Evolutionary conservation across 176 grass and related monocot genomes (phyloP).

Genomic region (Urochloa ruziziensis): DNA sequence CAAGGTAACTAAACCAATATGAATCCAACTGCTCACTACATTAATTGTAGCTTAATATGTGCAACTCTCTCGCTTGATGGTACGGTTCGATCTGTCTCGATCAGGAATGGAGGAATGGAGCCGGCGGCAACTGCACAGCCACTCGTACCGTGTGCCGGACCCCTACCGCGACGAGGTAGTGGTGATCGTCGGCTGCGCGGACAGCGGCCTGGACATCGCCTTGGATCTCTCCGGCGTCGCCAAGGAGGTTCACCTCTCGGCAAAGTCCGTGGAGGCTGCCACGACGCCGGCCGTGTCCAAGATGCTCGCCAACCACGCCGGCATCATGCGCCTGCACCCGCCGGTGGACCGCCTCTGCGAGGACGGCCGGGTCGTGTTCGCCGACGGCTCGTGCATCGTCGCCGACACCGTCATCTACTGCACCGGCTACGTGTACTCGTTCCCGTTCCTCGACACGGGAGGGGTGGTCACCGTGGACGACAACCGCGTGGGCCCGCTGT

Average conservation of each 20-base stretch:
- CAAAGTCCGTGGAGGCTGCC: neutral
- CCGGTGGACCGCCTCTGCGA: neutral
- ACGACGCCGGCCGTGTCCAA: too few species aligned
- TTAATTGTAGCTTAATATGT: too few species aligned
- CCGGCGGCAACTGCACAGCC: conserved; percentile 39
- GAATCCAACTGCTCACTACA: too few species aligned
- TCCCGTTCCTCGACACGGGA: conserved; percentile 43
- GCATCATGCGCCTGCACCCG: conserved; percentile 3
- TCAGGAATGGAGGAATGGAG: conserved; percentile 39
- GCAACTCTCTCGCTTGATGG: too few species aligned
- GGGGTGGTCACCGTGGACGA: conserved; percentile 25
- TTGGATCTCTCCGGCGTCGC: conserved; percentile 23
- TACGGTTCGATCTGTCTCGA: neutral
- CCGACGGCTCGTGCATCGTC: conserved; percentile 2
- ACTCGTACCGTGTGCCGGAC: conserved; percentile 51
- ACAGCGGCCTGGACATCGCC: conserved; percentile 44
- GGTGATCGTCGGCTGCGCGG: conserved; percentile 29
- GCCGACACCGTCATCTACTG: conserved; percentile 46
- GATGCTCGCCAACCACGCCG: neutral
- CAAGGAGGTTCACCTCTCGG: conserved; percentile 26
- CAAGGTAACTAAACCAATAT: too few species aligned
- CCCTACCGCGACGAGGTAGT: conserved; percentile 23
- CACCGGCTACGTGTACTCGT: conserved; percentile 36
- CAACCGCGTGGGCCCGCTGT: conserved; percentile 36
- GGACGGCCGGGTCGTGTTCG: conserved; percentile 27